Conservation (phyloP, 2,329 filamentous ascomycete genomes). For the Neoarthrinium moseri region DNA sequence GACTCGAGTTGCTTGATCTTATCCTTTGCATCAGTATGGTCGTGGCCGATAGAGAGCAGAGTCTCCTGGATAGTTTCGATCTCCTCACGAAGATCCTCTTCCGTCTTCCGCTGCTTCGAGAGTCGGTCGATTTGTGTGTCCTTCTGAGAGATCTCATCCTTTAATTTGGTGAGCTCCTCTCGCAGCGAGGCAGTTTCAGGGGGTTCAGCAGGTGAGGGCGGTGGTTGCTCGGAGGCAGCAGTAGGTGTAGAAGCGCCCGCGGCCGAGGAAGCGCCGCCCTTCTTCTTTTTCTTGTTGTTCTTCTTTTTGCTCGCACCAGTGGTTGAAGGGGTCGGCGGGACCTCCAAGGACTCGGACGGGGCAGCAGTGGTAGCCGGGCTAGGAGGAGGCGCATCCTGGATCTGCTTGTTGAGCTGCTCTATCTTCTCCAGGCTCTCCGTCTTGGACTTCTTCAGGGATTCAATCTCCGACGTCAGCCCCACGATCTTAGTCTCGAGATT, state of each 20-base stretch:
- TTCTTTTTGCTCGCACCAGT: constrained; percentile 49
- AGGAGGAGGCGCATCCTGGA: constrained; percentile 19
- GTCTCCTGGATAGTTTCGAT: constrained; percentile 82
- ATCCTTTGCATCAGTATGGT: constrained; percentile 81
- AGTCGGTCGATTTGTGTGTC: constrained; percentile 72
- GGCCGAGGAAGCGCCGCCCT: constrained; percentile 57
- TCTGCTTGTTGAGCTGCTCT: constrained; percentile 37
- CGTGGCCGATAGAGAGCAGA: constrained; percentile 74
- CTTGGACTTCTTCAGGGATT: constrained; percentile 35
- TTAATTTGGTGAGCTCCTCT: constrained; percentile 49
- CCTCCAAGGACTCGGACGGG: constrained; percentile 20
- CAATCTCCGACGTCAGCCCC: constrained; percentile 44
- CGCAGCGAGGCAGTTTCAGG: constrained; percentile 38
- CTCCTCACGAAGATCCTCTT: constrained; percentile 80
- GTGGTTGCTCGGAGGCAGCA: constrained; percentile 33
- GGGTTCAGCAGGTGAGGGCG: constrained; percentile 23
- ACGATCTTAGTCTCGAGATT: constrained; percentile 38
- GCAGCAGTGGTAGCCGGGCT: constrained; percentile 16
- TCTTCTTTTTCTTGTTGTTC: constrained; percentile 91
- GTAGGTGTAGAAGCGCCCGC: constrained; percentile 32
- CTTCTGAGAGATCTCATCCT: constrained; percentile 59
- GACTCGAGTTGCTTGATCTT: constrained; percentile 67
- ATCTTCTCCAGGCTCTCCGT: constrained; percentile 38
- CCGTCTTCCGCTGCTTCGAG: constrained; percentile 67
- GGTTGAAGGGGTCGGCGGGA: constrained; percentile 23